Base-by-base conservation (phyloP, 768 basidiomycete species). In the Leccinum sublutescens region DNA sequence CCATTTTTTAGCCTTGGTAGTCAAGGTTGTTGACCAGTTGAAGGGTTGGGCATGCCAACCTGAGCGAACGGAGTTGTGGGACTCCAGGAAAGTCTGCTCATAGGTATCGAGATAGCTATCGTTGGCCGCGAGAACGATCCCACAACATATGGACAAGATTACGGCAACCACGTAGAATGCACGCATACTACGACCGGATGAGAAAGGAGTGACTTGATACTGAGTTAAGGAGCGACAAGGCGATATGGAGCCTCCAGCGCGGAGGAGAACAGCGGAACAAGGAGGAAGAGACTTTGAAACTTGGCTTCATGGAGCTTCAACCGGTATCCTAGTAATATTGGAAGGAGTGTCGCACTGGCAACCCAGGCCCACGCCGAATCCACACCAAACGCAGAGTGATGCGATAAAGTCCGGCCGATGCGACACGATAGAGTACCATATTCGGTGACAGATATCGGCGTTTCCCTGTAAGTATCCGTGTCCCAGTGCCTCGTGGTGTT, bases 21-120 rank as follows among this genome's bases (percentile, higher is more conserved):
- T 84, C 40, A 85, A 75, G 14, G 68, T 59, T 7, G 69, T 52
- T 7, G 81, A 82, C 85, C 86, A 87, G 12, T 63, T 71, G 34
- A 87, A 72, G 4, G 76, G 66, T 1, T 67, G 60, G 5, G 81
- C 82, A 54, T 73, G 73, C 68, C 82, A 78, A 27, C 49, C 38
- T 1, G 68, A 70, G 56, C 86, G 82, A 49, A 81, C 67, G 25
- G 52, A 56, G 66, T 87, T 87, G 67, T 86, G 85, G 1, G 74
- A 72, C 27, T 52, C 40, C 17, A 87, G 73, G 62, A 81, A 82
- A 25, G 69, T 66, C 15, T 51, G 51, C 61, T 60, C 64, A 51
- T 55, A 59, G 11, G 55, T 47, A 34, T 62, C 19, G 58, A 54
- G n/a, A 47, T 64, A 57, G 31, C 48, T 59, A 48, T 54, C 54